These are phyloP conservation scores for Pseudozyma flocculosa DNA, from an alignment of 1,284 basidiomycete genomes.

Conservation along the genomic window DNA sequence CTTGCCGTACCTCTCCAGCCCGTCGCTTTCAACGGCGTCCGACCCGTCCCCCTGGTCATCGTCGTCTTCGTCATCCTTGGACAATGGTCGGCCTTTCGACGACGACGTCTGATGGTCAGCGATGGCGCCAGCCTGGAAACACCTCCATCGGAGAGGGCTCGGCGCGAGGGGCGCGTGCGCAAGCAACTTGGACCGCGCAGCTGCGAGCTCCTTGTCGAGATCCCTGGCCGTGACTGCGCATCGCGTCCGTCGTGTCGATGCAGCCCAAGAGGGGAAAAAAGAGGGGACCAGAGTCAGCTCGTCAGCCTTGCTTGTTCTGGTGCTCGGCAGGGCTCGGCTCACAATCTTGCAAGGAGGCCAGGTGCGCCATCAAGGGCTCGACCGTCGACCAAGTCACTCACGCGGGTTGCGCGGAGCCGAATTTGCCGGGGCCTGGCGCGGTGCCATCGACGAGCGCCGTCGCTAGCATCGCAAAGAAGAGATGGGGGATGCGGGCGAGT, in stretches of 20 bases:
- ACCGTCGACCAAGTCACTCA: slow-evolving; percentile 40
- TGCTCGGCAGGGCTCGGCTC: too few relatives aligned
- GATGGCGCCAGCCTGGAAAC: neutral
- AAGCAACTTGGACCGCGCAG: slow-evolving; percentile 13
- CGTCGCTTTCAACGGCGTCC: neutral
- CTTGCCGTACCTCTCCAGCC: neutral
- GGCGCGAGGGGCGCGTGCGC: slow-evolving; percentile 29
- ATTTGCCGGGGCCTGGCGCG: slow-evolving; percentile 22
- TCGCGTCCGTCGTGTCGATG: neutral
- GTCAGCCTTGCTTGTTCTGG: too few relatives aligned
- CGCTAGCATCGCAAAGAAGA: slow-evolving; percentile 3
- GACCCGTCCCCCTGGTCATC: too few relatives aligned
- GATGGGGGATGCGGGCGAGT: neutral
- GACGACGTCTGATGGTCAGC: too few relatives aligned
- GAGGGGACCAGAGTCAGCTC: slow-evolving; percentile 54
- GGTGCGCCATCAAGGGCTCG: too few relatives aligned
- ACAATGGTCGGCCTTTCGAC: too few relatives aligned
- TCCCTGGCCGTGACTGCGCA: neutral
- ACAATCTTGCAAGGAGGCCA: slow-evolving; percentile 32
- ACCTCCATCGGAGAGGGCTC: slow-evolving; percentile 20
- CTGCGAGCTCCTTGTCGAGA: neutral
- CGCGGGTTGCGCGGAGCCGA: slow-evolving; percentile 30
- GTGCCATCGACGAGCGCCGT: slow-evolving; percentile 34
- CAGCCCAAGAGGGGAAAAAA: slow-evolving; percentile 11
- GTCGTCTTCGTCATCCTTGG: too few relatives aligned